Conservation (phyloP, 2,329 filamentous ascomycete species). For the Talaromyces islandicus region DNA sequence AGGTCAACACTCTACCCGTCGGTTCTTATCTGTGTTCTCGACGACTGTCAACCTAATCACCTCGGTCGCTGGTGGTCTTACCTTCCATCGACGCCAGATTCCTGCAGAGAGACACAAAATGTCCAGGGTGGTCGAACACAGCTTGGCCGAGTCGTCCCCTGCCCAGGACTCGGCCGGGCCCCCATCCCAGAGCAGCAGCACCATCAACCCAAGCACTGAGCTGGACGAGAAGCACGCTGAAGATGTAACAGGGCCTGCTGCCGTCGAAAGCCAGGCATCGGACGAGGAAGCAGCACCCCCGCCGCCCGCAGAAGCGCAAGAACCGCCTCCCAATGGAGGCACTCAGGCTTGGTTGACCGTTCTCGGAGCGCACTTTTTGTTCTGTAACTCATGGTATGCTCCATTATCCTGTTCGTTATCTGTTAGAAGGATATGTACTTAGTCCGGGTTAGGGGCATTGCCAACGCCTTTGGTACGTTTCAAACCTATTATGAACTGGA, state of each 20-base stretch:
- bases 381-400: constrained; percentile 4
- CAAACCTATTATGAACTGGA: constrained; percentile 37
- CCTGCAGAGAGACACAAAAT: background rate
- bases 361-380: background rate
- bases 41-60: background rate
- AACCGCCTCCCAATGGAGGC: constrained; percentile 20
- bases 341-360: constrained; percentile 10
- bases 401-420: background rate
- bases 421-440: background rate
- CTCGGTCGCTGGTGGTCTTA: background rate
- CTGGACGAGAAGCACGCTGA: background rate
- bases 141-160: background rate
- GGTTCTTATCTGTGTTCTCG: background rate
- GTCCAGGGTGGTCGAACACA: background rate
- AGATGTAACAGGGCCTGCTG: background rate
- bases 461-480: constrained; percentile 37
- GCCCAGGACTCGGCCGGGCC: background rate
- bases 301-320: background rate
- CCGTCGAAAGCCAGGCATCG: background rate
- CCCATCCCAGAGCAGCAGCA: background rate
- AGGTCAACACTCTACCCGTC: background rate
- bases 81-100: background rate
- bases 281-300: background rate
- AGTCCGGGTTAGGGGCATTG: constrained; percentile 14
- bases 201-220: background rate